Evolutionary conservation across 75 land plant genomes (phyloP), one percentile per base, ranked within the genome.

Genomic region (Larix kaempferi): DNA sequence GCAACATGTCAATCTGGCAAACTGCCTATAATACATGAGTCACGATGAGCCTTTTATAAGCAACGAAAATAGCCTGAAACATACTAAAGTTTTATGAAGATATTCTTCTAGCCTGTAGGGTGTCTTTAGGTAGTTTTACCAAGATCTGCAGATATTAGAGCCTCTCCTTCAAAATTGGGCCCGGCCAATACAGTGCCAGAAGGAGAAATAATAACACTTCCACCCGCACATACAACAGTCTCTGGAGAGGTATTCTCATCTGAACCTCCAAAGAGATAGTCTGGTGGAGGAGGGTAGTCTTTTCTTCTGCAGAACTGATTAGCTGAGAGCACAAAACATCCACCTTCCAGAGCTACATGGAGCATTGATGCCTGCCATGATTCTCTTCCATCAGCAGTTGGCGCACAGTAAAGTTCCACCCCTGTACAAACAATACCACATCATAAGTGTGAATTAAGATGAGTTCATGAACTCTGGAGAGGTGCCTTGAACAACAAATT

Each of bases 261-360:
- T 26, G 56, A n/a, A 26, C 87, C 92, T 4, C 78, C 84, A 86
- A 91, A 95, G 0, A 76, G 54, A 77, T 95, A 97, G 0, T 97
- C 98, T 29, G 95, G 99, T n/a, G 98, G 88, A 66, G 98, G 92
- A 41, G 99, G 99, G 56, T 92, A 97, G 78, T 97, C 99, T 54
- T 85, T 95, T 71, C 99, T 83, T 69, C 91, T 81, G 77, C 98
- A 97, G 57, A 95, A 97, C 63, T 97, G 99, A 75, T 97, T 97
- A 77, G 98, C 90, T 22, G 99, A 97, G 16, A 97, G 84, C 26
- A 97, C 98, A 81, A 94, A 97, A 56, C 99, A 97, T 37, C 98
- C 98, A 22, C 99, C 98, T 76, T 97, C 99, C 6, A 93, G 75
- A 22, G 94, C 99, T 79, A 97, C 91, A 77, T 94, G 99, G 15